A percentile compares a stretch with the other conserved stretches of the same genome.
Conservation (phyloP, 1,284 basidiomycete species). For the Ustilago esculenta region DNA sequence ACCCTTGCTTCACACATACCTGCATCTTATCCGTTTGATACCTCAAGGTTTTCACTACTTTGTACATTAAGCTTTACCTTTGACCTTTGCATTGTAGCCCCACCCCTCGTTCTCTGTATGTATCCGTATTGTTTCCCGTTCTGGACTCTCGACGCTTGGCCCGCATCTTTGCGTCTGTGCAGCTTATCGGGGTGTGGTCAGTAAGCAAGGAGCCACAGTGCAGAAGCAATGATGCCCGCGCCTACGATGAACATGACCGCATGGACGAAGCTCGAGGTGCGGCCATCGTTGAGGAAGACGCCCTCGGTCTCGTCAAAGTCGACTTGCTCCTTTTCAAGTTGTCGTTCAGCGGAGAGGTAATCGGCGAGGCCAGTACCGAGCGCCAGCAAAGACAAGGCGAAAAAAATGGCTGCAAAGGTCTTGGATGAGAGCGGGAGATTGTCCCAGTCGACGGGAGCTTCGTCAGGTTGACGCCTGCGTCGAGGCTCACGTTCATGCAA, state of each 20-base stretch:
- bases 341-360: conserved; percentile 23
- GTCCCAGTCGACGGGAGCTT: conserved; percentile 19
- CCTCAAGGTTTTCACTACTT: too few species aligned
- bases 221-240: conserved; percentile 23
- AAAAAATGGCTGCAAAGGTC: conserved; percentile 26
- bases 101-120: background rate
- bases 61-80: too few species aligned
- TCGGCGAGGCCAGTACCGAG: conserved; percentile 22
- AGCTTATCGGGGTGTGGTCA: background rate
- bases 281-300: conserved; percentile 36
- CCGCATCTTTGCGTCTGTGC: background rate
- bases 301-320: conserved; percentile 47
- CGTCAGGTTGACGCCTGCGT: background rate
- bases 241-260: conserved; percentile 30
- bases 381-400: conserved; percentile 17
- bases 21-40: background rate
- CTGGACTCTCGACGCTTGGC: background rate
- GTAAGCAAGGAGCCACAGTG: conserved; percentile 22
- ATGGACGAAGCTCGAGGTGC: conserved; percentile 22
- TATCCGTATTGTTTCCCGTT: background rate
- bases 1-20: background rate
- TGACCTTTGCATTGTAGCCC: too few species aligned
- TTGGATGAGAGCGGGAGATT: conserved; percentile 21
- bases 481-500: background rate
- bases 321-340: conserved; percentile 39